Evolutionary conservation across 768 basidiomycete species (phyloP), one percentile per base, ranked within the genome.

Genomic region (Boletellus ananiceps): DNA sequence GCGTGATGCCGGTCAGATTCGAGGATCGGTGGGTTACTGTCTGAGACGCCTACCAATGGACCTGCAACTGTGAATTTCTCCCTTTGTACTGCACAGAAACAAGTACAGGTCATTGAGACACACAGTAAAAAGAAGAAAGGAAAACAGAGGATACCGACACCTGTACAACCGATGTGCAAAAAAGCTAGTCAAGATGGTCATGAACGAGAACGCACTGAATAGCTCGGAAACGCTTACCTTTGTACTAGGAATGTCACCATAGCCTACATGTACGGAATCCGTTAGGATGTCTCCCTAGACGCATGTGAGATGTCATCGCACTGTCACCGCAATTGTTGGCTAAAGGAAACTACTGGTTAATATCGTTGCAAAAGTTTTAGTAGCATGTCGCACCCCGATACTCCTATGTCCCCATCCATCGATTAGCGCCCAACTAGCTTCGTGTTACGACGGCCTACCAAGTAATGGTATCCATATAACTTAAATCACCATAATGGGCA

Each of bases 91-190:
- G 32, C 4, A 4, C 11, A n/a, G 3, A 11, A 11, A 8, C 27
- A 5, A 4, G 32, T 44, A 8, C 49, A 35, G 19, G 4, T 35
- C 13, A 33, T 12, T 27, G 12, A n/a, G 15, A 33, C 3, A 2
- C n/a, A 8, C 8, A 32, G 15, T 31, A 36, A 2, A n/a, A 12
- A 46, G 21, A 8, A 43, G 31, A 14, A 25, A 8, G n/a, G 23
- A 25, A 25, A 25, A 7, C 4, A 18, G 4, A 29, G 2, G 18
- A 35, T 34, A 56, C 58, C 2, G 13, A 63, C 61, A 35, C 54
- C 37, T 51, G 39, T 65, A 57, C 52, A 63, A 65, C 21, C 62
- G 60, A 41, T 62, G 41, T 13, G 51, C 52, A 40, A 65, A 63
- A 47, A 60, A 65, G 32, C 62, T 63, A n/a, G 34, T 32, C 23